A percentile compares a stretch with the other conserved stretches of the same genome.
These are phyloP conservation scores for Barnettozyma hawaiiensis DNA, from an alignment of 1,139 yeast species.

Conservation along the genomic window DNA sequence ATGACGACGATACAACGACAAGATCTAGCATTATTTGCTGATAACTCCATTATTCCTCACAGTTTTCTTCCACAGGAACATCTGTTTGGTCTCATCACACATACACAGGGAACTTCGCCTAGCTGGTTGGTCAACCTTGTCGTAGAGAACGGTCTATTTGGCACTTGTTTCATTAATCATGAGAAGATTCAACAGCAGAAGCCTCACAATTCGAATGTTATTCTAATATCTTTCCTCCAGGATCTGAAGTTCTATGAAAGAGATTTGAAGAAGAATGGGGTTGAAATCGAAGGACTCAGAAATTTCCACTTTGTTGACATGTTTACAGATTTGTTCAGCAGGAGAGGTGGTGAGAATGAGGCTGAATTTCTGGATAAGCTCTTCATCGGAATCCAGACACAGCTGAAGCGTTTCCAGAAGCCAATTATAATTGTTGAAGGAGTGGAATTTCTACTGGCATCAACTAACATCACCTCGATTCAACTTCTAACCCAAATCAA, in stretches of 20 bases:
- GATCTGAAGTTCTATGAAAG: slow-evolving; percentile 34
- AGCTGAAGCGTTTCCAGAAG: slow-evolving; percentile 11
- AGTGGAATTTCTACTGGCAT: slow-evolving; percentile 45
- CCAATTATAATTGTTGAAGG: slow-evolving; percentile 39
- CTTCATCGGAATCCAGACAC: slow-evolving; percentile 22
- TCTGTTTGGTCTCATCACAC: slow-evolving; percentile 44
- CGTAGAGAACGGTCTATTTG: slow-evolving; percentile 29
- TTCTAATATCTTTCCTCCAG: slow-evolving; percentile 41
- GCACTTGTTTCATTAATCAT: slow-evolving; percentile 23
- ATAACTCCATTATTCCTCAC: slow-evolving; percentile 42
- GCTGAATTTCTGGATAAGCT: slow-evolving; percentile 34
- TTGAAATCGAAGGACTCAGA: slow-evolving; percentile 28
- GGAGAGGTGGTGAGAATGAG: slow-evolving; percentile 21
- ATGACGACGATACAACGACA: slow-evolving; percentile 41
- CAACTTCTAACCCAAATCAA: slow-evolving; percentile 35
- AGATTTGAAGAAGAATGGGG: slow-evolving; percentile 41
- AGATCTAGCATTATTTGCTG: slow-evolving; percentile 52
- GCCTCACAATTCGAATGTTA: slow-evolving; percentile 28
- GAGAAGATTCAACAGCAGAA: slow-evolving; percentile 15
- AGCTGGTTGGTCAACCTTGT: slow-evolving; percentile 52
- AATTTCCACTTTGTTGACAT: slow-evolving; percentile 42
- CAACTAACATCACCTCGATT: slow-evolving; percentile 34
- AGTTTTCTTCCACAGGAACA: slow-evolving; percentile 25
- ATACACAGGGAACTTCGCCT: slow-evolving; percentile 59
- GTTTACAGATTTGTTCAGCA: slow-evolving; percentile 36